These are phyloP conservation scores for Eudorina sp. DNA, from an alignment of 139 green algal species.

Conservation along the genomic window DNA sequence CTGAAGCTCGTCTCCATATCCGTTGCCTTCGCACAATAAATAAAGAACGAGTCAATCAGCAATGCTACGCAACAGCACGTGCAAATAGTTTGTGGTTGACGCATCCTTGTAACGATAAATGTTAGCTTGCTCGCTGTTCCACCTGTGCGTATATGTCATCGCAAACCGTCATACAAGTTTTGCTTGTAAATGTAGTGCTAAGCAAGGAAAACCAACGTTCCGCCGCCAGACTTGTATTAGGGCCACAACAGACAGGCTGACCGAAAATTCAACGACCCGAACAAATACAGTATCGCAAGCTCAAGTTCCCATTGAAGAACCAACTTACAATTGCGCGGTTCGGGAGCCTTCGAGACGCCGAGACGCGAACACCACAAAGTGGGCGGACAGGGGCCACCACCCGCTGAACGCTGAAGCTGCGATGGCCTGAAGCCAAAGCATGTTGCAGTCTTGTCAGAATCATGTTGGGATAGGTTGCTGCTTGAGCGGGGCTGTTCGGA, in stretches of 20 bases:
- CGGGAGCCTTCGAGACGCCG: background rate
- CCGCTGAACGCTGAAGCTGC: background rate
- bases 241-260: background rate
- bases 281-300: too few relatives aligned
- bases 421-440: background rate
- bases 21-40: too few relatives aligned
- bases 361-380: background rate
- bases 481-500: background rate
- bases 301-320: too few relatives aligned
- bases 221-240: slow-evolving; percentile 19
- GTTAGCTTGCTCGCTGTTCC: too few relatives aligned
- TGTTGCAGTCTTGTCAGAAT: slow-evolving; percentile 23
- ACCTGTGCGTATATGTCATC: too few relatives aligned
- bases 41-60: too few relatives aligned
- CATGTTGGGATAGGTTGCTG: background rate
- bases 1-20: slow-evolving; percentile 50
- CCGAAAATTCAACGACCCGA: too few relatives aligned
- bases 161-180: too few relatives aligned
- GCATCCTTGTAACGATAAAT: too few relatives aligned
- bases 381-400: background rate
- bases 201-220: background rate
- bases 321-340: slow-evolving; percentile 21
- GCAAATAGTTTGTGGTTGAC: too few relatives aligned
- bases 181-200: too few relatives aligned
- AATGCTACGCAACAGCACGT: too few relatives aligned